phyloP scores from a whole-genome alignment of 768 basidiomycete genomes.

The Mycena olivaceomarginata region DNA sequence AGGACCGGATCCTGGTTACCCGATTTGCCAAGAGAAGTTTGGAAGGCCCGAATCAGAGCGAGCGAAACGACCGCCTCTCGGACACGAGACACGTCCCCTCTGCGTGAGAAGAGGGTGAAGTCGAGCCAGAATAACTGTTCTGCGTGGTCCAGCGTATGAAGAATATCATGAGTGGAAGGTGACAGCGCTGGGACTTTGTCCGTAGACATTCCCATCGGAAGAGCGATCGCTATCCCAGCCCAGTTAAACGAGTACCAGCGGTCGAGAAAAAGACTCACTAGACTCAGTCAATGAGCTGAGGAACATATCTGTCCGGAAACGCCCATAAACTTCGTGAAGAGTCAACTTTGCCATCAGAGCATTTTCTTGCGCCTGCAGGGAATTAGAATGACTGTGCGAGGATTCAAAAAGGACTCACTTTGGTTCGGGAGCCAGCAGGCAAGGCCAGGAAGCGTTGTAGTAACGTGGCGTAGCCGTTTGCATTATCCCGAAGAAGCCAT shows the following conservation, averaged over 20 bases:
- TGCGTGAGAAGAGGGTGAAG: constrained; percentile 70
- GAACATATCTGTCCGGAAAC: constrained; percentile 91
- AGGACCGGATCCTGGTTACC: constrained; percentile 69
- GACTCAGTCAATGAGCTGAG: constrained; percentile 94
- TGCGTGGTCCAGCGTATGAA: constrained; percentile 77
- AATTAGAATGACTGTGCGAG: constrained; percentile 4
- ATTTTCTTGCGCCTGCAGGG: constrained; percentile 81
- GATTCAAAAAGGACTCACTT: constrained; percentile 61
- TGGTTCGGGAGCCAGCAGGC: constrained; percentile 73
- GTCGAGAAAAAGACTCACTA: constrained; percentile 69
- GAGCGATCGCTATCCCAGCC: constrained; percentile 78
- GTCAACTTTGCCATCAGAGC: constrained; percentile 86
- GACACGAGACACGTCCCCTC: constrained; percentile 82
- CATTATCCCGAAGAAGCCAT: constrained; percentile 78
- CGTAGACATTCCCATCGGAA: constrained; percentile 86
- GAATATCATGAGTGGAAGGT: constrained; percentile 73
- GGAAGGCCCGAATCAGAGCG: constrained; percentile 83
- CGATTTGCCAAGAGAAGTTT: constrained; percentile 85
- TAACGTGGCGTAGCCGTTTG: constrained; percentile 70
- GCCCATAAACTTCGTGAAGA: constrained; percentile 84
- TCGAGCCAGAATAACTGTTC: constrained; percentile 83
- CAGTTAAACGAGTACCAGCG: constrained; percentile 5
- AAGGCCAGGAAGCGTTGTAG: constrained; percentile 76
- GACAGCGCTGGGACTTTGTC: constrained; percentile 60
- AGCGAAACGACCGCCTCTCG: constrained; percentile 85